Evolutionary conservation across 306 rosid species (phyloP), one percentile per base, ranked within the genome.

Genomic region (Comarum palustre): DNA sequence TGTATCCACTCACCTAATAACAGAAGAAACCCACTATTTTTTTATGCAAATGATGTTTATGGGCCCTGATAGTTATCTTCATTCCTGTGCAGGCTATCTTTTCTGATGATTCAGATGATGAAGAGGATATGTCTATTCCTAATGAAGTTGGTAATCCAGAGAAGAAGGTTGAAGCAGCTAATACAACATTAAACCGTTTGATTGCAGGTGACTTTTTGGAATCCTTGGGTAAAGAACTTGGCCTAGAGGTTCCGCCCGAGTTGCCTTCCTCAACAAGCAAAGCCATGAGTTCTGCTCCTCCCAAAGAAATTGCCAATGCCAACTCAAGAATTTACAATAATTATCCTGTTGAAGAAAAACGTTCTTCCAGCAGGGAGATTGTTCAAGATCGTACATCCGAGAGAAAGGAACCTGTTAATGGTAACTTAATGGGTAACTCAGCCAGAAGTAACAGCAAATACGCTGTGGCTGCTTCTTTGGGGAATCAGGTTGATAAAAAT

Each of bases 191-290:
- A 74, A 95, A 86, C 79, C 93, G 96, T 62, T 84, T 95, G 86
- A 86, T 91, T 69, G 99, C 97, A 32, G 97, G 99, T 15, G 96
- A 95, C 84, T 95, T 95, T 83, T 78, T 95, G 84, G 93, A 95
- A 80, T 91, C 97, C 59, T 84, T 95, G 89, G 97, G 97, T 76
- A 91, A 88, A 83, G 99, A 95, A 86, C 88, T 91, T 36, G 97
- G 99, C 50, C 82, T 91, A 66, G 99, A 88, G 85, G 90, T 95
- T 68, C 99, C 99, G 45, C 92, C 96, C 66, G 99, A 89, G 61
- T 77, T 75, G 59, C 88, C 89, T 58, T 78, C 78, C 75, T 63
- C 90, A 20, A 36, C 68, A 0, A 85, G 86, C 70, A 94, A 87
- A 57, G 65, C 82, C 47, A 71, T 55, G 75, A 74, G 4, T 57